A percentile compares a stretch with the other conserved stretches of the same genome.
phyloP scores from a whole-genome alignment of 2,329 filamentous ascomycete genomes.

The Aureobasidium leucospermi region DNA sequence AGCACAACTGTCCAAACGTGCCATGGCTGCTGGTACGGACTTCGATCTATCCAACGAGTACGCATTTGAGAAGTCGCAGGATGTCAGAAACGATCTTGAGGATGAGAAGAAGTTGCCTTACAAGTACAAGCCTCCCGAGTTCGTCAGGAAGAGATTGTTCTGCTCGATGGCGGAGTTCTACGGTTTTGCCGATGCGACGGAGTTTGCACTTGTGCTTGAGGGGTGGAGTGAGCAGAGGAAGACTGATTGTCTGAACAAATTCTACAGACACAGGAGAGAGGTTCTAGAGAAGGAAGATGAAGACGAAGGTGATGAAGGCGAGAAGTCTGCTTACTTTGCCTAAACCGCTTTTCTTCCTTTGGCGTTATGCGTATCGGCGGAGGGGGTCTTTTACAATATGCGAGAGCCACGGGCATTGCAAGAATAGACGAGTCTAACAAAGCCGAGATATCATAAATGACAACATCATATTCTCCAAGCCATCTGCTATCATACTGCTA shows the following conservation, averaged over 20 bases:
- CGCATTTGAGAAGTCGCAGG: slow-evolving; percentile 44
- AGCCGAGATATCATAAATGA: too few relatives aligned
- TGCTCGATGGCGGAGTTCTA: slow-evolving; percentile 76
- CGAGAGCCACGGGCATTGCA: too few relatives aligned
- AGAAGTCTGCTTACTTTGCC: not conserved
- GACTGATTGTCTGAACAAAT: slow-evolving; percentile 68
- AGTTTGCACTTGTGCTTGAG: slow-evolving; percentile 88
- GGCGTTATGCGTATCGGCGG: too few relatives aligned
- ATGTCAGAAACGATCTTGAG: not conserved
- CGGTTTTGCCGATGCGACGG: slow-evolving; percentile 66
- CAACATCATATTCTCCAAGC: too few relatives aligned
- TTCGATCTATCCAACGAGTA: slow-evolving; percentile 44
- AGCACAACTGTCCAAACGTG: slow-evolving; percentile 69
- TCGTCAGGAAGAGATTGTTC: slow-evolving; percentile 74
- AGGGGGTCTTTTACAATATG: too few relatives aligned
- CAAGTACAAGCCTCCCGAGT: slow-evolving; percentile 64
- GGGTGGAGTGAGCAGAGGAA: slow-evolving; percentile 80
- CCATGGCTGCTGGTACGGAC: slow-evolving; percentile 54
- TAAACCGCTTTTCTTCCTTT: not conserved
- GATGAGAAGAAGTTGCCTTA: slow-evolving; percentile 39
- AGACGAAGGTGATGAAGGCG: not conserved
- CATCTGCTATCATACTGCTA: too few relatives aligned
- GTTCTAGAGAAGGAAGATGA: slow-evolving; percentile 27
- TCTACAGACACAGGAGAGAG: slow-evolving; percentile 64
- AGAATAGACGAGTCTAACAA: too few relatives aligned